Evolutionary conservation across 1,139 yeast genomes (phyloP), one percentile per base, ranked within the genome.

Genomic region (Debaryomycetaceae sp.): DNA sequence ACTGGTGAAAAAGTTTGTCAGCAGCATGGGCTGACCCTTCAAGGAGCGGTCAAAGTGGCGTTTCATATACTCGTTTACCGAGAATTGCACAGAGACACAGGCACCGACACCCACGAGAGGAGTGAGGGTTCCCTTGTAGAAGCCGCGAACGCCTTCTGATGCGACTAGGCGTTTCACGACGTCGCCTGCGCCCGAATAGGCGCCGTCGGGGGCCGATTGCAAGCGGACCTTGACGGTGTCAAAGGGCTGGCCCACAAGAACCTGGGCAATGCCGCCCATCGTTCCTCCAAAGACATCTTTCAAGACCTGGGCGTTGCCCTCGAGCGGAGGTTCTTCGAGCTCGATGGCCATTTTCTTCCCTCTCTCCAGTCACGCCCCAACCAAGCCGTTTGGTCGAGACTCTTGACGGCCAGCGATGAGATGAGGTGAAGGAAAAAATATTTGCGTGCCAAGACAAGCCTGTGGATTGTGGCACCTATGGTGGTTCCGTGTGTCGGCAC

Each of bases 91-190:
- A 3, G 95, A 82, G 13, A 86, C 81, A 61, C 93, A 81, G 0
- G 95, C 95, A 33, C 97, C 97, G 23, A 86, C 92, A 25, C 96
- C 97, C 25, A 86, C 58, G 43, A 87, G 62, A 4, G 97, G 97
- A 5, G 76, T 68, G 41, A 61, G 44, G 0, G 95, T 86, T 22
- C 96, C 96, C 51, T 85, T 85, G 55, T 87, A 86, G 49, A 87
- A 85, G 0, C 90, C 96, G 25, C 55, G 47, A 8, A 73, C 62
- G 2, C 96, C 96, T 52, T 86, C 96, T 33, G 78, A 73, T 30
- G 68, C 62, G 29, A 86, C 32, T 31, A 87, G 62, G 43, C 74
- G 70, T 44, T 68, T 70, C 24, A 85, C 75, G 4, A 85, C 95
- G 43, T 83, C 93, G 29, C 73, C 45, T 0, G 95, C 79, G 4